Base-by-base conservation (phyloP, 306 rosid species). In the Leucaena leucocephala region DNA sequence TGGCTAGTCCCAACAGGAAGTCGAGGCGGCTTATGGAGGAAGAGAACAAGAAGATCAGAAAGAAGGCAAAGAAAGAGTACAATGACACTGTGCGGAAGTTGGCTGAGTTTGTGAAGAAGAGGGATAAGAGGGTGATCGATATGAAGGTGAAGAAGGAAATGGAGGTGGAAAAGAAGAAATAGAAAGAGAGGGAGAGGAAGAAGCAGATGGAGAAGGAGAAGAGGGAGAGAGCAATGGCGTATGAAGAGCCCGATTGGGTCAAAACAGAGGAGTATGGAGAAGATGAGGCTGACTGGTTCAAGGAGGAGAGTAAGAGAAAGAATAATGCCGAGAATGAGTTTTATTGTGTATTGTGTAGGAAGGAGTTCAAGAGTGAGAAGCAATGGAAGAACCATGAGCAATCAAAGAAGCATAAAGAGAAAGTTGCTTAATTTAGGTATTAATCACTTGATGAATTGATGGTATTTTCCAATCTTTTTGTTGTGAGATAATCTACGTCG, bases 351-450 rank as follows among this genome's bases (percentile, higher is more conserved):
- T 54, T 91, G 67, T 96, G 98, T 86, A 94, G 98, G 84, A 96
- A 96, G 91, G 93, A 91, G 93, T 93, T 96, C 82, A 96, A 90
- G 94, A 96, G 99, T 89, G 99, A 96, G 82, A 96, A 88, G 88
- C 99, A 96, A 57, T 96, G 99, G 99, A 96, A 96, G 87, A 96
- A 96, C 61, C 99, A 96, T 17, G 99, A 96, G 90, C 98, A 90
- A 84, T 93, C 98, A 0, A 93, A 96, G 84, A 96, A 93, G 85
- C 99, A 96, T 72, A 89, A 87, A 69, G 98, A 96, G 85, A 96
- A 91, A 84, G 96, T 96, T 35, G 92, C 91, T 0, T 93, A 96
- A 86, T 90, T 91, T 44, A 87, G 39, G 79, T 93, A 91, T 54
- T 88, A 27, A 27, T 27, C 97, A 0, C 76, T 87, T 43, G 80